A percentile compares a stretch with the other conserved stretches of the same genome.
Conservation (phyloP, 768 basidiomycete genomes). For the Daedaleopsis sinensis region DNA sequence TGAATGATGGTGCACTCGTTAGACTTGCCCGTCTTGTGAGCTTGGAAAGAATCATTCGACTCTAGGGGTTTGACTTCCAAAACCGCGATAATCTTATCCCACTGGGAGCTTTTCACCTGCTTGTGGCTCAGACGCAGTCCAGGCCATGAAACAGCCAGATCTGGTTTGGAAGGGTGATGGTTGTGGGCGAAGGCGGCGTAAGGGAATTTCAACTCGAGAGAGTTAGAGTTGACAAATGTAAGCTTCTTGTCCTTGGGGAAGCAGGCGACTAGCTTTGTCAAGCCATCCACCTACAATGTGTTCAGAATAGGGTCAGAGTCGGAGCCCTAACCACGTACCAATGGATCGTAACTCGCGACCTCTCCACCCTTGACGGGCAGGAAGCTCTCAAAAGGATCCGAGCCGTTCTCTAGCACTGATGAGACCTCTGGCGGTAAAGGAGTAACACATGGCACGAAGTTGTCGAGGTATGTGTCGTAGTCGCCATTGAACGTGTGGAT, state of each 20-base stretch:
- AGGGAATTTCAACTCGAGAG: slow-evolving; percentile 8
- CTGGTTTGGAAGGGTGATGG: slow-evolving; percentile 5
- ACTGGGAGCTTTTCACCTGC: not conserved
- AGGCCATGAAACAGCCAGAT: slow-evolving; percentile 4
- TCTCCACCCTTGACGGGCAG: too few species aligned
- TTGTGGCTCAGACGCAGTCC: not conserved
- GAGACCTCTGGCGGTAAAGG: too few species aligned
- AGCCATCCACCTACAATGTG: not conserved
- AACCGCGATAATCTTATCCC: not conserved
- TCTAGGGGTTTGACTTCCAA: not conserved
- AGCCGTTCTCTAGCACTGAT: too few species aligned
- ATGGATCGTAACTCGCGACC: not conserved
- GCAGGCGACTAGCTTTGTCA: not conserved
- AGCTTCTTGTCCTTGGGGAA: slow-evolving; percentile 1
- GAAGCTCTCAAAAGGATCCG: too few species aligned
- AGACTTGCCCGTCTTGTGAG: not conserved
- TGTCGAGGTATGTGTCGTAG: too few species aligned
- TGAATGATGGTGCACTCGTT: slow-evolving; percentile 4
- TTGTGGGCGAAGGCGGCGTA: slow-evolving; percentile 10
- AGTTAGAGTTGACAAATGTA: slow-evolving; percentile 11
- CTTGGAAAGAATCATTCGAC: not conserved
- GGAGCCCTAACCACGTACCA: not conserved
- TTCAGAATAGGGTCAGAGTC: too few species aligned
- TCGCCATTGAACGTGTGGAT: too few species aligned
- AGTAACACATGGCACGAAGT: too few species aligned